Base-by-base conservation (phyloP, 768 basidiomycete species). In the Agaricus subrufescens region DNA sequence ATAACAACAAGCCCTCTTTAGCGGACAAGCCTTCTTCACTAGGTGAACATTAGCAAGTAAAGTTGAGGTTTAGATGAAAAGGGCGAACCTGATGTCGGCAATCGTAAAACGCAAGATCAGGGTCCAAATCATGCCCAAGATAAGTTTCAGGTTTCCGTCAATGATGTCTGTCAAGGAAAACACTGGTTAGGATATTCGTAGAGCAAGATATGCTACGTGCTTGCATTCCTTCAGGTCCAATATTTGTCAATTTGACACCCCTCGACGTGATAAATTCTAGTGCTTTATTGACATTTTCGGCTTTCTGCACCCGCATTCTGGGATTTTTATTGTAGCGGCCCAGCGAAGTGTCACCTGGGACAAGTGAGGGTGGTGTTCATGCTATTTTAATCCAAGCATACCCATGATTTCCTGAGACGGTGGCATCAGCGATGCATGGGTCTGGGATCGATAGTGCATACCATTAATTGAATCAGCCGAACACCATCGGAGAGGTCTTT, bases 111-210 rank as follows among this genome's bases (percentile, higher is more conserved):
- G 88, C 31, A 98, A 80, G 65, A 99, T 94, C 38, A 98, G 81
- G 0, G 93, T 96, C 97, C 97, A 98, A 61, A 99, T 98, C 95
- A 95, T 93, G 31, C 94, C 95, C n/a, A 98, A 82, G 50, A 96
- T 98, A 54, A 99, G 87, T 72, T 98, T 99, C 60, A 95, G 71
- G 69, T 96, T 97, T n/a, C 95, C 95, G 69, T 99, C 97, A 55
- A 99, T 94, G 67, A 98, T 97, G 69, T 98, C 96, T 95, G 58
- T n/a, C 37, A 10, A 27, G 50, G 40, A 49, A 38, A 52, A 62
- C 30, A 52, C 43, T 45, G 46, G 45, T 40, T 39, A 23, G 52
- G 15, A 30, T 34, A 39, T 50, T 55, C 23, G 11, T 48, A 15
- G 39, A 29, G n/a, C 11, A 45, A 44, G 34, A 47, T 27, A 34